Evolutionary conservation across 2,329 filamentous ascomycete genomes (phyloP).

Genomic region (Coleophoma crateriformis): DNA sequence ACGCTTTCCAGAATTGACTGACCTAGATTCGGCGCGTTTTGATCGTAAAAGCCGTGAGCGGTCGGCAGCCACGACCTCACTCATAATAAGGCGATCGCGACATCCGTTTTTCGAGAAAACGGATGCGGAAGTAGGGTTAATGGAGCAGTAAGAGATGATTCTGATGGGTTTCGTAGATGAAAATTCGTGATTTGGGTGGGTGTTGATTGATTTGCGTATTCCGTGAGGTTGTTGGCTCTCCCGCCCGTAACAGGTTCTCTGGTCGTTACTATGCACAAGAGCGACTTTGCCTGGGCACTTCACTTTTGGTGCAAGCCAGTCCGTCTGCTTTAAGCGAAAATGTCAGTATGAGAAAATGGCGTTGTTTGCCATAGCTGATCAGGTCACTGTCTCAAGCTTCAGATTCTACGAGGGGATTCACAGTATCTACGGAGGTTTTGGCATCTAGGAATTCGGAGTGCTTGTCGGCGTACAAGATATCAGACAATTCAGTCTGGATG

Average conservation of each 20-base stretch:
- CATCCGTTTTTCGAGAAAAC: constrained; percentile 65
- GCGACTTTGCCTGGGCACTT: too few species aligned
- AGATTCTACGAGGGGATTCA: too few species aligned
- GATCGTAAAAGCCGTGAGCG: constrained; percentile 60
- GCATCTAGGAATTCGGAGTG: too few species aligned
- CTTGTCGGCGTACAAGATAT: too few species aligned
- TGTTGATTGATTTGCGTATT: constrained; percentile 11
- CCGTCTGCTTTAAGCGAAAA: too few species aligned
- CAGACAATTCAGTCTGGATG: too few species aligned
- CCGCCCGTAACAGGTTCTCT: not conserved
- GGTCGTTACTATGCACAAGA: not conserved
- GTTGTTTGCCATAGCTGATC: too few species aligned
- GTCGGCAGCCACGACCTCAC: constrained; percentile 63
- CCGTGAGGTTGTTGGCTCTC: constrained; percentile 1
- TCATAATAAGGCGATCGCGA: constrained; percentile 64
- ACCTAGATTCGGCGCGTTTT: constrained; percentile 59
- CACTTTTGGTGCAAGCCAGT: too few species aligned
- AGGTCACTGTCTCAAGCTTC: too few species aligned
- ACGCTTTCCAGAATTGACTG: constrained; percentile 26
- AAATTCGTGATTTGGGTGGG: constrained; percentile 18
- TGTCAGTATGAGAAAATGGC: too few species aligned
- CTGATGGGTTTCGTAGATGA: constrained; percentile 14
- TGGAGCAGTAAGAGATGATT: constrained; percentile 26
- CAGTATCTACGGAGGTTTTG: too few species aligned
- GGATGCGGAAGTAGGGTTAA: constrained; percentile 39